phyloP scores from a whole-genome alignment of 768 basidiomycete species.

The Tricholoma flavovirens region DNA sequence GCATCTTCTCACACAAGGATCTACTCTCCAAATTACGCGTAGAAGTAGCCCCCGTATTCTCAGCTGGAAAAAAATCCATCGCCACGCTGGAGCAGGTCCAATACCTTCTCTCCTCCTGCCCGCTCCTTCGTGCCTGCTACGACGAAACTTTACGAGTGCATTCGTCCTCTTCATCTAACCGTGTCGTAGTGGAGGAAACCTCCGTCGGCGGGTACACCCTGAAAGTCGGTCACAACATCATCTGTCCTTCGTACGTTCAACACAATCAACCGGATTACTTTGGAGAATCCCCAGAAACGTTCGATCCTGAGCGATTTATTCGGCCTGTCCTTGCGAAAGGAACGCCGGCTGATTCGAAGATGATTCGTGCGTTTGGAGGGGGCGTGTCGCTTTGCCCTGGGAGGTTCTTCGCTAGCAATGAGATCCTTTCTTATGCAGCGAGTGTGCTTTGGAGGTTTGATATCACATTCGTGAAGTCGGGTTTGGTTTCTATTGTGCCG shows the following conservation, averaged over 20 bases:
- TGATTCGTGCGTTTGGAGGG: background rate
- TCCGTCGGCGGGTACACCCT: background rate
- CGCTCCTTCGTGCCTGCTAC: background rate
- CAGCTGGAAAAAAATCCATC: background rate
- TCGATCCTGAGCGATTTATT: background rate
- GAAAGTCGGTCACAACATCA: background rate
- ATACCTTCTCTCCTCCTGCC: background rate
- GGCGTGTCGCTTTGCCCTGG: background rate
- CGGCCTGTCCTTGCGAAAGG: background rate
- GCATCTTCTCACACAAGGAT: background rate
- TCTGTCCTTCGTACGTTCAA: background rate
- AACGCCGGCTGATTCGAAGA: background rate
- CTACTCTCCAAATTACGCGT: background rate
- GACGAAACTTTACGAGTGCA: background rate
- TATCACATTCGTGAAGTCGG: background rate
- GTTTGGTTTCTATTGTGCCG: background rate
- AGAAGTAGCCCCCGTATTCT: background rate
- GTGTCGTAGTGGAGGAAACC: background rate
- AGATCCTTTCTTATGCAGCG: background rate
- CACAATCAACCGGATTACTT: background rate
- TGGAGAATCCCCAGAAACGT: background rate
- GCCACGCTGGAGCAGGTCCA: background rate
- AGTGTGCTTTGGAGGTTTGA: background rate
- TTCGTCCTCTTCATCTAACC: background rate
- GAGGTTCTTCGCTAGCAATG: background rate